phyloP scores from a whole-genome alignment of 2,329 filamentous ascomycete genomes.

The Fusarium mexicanum region DNA sequence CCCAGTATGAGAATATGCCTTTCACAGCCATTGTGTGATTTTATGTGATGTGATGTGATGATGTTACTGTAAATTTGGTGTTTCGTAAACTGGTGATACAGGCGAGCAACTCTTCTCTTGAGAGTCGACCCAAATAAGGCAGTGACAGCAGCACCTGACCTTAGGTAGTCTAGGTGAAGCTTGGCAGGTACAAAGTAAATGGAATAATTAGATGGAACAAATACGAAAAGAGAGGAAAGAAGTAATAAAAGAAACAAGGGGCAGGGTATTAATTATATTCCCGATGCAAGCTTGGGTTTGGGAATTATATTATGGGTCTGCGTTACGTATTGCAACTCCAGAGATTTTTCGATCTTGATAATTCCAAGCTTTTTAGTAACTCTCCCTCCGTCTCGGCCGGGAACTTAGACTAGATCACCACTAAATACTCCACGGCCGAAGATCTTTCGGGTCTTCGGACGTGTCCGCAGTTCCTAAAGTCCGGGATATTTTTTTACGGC shows the following conservation, averaged over 20 bases:
- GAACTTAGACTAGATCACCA: neutral
- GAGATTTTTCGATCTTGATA: neutral
- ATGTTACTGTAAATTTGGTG: neutral
- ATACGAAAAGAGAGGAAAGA: neutral
- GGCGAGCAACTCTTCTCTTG: neutral
- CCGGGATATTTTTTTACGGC: neutral
- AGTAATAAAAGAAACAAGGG: neutral
- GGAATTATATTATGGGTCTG: constrained; percentile 19
- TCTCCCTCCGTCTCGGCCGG: constrained; percentile 21
- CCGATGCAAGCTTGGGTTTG: neutral
- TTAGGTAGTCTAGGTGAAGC: neutral
- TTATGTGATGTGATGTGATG: neutral
- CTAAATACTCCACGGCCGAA: neutral
- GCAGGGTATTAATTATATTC: constrained; percentile 17
- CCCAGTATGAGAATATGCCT: constrained; percentile 53
- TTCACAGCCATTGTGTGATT: constrained; percentile 44
- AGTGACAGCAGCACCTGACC: neutral
- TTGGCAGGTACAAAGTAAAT: constrained; percentile 1
- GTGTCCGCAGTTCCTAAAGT: constrained; percentile 8
- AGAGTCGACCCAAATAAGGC: neutral
- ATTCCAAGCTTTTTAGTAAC: constrained; percentile 19
- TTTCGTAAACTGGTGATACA: neutral
- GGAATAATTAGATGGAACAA: neutral
- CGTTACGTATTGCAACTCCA: constrained; percentile 9
- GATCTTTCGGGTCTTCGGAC: constrained; percentile 8